Evolutionary conservation across 352 stramenopile genomes (phyloP).

Genomic region (Elongisporangium senticosum): DNA sequence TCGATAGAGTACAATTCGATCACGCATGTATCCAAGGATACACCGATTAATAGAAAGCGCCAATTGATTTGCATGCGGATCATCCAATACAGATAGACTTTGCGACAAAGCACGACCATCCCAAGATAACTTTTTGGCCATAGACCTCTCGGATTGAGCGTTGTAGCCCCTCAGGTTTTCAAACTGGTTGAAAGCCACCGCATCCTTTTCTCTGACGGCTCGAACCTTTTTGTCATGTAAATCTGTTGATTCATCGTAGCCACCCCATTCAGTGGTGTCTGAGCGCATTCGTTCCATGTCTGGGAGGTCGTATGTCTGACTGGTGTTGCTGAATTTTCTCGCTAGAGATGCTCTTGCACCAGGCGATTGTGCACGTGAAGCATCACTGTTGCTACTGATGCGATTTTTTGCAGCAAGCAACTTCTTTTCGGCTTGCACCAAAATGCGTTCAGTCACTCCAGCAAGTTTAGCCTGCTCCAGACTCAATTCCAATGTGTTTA

Average conservation of each 20-base stretch:
- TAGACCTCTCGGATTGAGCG: conserved; percentile 28
- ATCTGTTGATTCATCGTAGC: conserved; percentile 21
- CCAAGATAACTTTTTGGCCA: conserved; percentile 56
- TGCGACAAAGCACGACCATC: conserved; percentile 57
- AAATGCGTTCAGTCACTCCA: conserved; percentile 49
- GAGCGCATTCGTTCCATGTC: conserved; percentile 21
- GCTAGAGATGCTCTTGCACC: conserved; percentile 6
- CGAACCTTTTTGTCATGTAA: conserved; percentile 10
- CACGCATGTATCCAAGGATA: conserved; percentile 93
- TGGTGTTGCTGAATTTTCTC: not conserved
- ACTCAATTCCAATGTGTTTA: conserved; percentile 45
- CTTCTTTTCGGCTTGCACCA: conserved; percentile 62
- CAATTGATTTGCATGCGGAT: conserved; percentile 33
- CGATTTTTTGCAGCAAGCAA: conserved; percentile 23
- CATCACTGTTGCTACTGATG: conserved; percentile 23
- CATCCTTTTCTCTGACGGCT: conserved; percentile 30
- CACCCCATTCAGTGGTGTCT: conserved; percentile 40
- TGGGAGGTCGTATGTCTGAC: not conserved
- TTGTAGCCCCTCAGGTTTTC: conserved; percentile 59
- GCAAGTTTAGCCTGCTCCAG: conserved; percentile 54
- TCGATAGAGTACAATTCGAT: conserved; percentile 91
- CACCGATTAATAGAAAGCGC: conserved; percentile 89
- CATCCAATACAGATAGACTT: conserved; percentile 56
- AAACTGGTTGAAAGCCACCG: conserved; percentile 59
- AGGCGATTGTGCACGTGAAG: conserved; percentile 10